Base-by-base conservation (phyloP, 108 stramenopile genomes). In the Fistulifera pelliculosa region DNA sequence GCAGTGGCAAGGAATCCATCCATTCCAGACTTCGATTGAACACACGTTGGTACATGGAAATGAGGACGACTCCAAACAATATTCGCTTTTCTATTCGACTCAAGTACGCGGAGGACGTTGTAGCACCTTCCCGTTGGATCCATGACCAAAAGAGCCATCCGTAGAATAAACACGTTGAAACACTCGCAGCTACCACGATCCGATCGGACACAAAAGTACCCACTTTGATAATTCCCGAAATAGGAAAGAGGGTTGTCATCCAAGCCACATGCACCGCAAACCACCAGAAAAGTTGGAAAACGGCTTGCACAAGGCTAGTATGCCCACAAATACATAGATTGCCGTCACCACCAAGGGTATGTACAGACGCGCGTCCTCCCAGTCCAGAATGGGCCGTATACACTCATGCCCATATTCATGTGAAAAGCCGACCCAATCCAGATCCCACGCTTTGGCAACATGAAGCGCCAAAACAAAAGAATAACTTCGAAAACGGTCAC, bases 351-450 rank as follows among this genome's bases (percentile, higher is more conserved):
- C 38, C n/a, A 73, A 19, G 6, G 81, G 74, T 3, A 69, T 42
- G 11, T 50, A 16, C 56, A 87, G 45, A 35, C 89, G 73, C 28
- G 26, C 16, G 70, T 90, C 89, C 21, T 60, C 49, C 61, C 75
- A 69, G 22, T 45, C 17, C 21, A 64, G 25, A 14, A 90, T 59
- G 17, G 71, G 69, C 4, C 62, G 68, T n/a, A 90, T 62, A 54
- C 89, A 90, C 53, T 84, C 76, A 51, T 62, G 81, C 26, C 89
- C 89, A 62, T 85, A 90, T 62, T 90, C 89, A 56, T 90, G 89
- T 27, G 78, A 80, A 18, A 77, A 82, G 0, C 89, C 89, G 21
- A 90, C 59, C 21, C 75, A 58, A 57, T 90, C 84, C 27, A 69
- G 14, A 69, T 26, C 21, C 61, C 27, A 52, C 19, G 28, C 21